phyloP scores from a whole-genome alignment of 305 asterid species.

The Salvia sclarea region DNA sequence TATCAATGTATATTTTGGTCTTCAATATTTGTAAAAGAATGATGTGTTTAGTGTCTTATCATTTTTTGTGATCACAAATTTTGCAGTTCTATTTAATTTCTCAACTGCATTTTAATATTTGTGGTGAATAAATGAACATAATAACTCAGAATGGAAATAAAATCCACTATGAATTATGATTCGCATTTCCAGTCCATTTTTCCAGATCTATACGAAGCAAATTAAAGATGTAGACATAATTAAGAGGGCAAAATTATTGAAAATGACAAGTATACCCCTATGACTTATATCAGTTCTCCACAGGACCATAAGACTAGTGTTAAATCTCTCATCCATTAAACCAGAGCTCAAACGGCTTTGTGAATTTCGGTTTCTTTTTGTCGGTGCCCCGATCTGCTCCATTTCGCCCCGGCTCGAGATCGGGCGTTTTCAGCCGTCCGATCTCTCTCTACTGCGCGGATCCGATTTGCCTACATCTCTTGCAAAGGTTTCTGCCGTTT shows the following conservation, averaged over 20 bases:
- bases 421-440: slow-evolving; percentile 46
- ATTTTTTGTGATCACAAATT: no score
- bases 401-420: slow-evolving; percentile 33
- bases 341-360: slow-evolving; percentile 36
- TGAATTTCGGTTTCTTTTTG: slow-evolving; percentile 24
- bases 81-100: not conserved
- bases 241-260: not conserved
- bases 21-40: no score
- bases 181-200: not conserved
- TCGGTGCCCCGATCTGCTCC: slow-evolving; percentile 37
- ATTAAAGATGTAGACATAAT: not conserved
- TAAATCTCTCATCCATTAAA: slow-evolving; percentile 27
- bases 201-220: not conserved
- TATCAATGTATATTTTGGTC: no score
- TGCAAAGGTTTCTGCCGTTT: slow-evolving; percentile 30
- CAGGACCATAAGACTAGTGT: slow-evolving; percentile 1
- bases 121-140: no score
- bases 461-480: slow-evolving; percentile 26
- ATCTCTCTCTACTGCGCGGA: slow-evolving; percentile 45
- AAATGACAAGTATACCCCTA: slow-evolving; percentile 26
- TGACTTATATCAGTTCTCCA: slow-evolving; percentile 12
- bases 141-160: no score
- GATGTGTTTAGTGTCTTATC: no score
- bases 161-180: no score
- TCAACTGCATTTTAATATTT: no score